Evolutionary conservation across 2,329 filamentous ascomycete species (phyloP).

Genomic region (Colletotrichum musicola): DNA sequence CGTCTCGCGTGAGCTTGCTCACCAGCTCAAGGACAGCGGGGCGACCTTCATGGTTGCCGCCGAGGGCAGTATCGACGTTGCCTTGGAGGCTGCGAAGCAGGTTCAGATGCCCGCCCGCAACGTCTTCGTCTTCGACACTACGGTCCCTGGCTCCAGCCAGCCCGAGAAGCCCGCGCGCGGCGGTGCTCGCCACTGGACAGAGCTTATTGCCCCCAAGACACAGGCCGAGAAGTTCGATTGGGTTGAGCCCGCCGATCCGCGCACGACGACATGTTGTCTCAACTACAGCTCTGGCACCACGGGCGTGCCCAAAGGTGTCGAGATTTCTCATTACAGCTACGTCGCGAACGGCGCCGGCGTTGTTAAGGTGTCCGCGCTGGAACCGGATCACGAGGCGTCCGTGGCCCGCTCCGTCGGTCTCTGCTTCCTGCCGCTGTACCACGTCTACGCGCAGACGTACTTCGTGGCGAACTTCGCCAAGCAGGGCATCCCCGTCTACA

Average conservation of each 20-base stretch:
- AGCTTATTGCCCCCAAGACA: slow-evolving; percentile 64
- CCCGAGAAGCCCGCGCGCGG: slow-evolving; percentile 37
- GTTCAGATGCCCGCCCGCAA: slow-evolving; percentile 65
- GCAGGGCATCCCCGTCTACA: slow-evolving; percentile 75
- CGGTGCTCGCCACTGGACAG: slow-evolving; percentile 73
- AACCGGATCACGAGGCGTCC: slow-evolving; percentile 62
- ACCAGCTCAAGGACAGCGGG: slow-evolving; percentile 79
- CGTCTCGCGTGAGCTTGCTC: slow-evolving; percentile 77
- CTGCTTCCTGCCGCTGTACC: slow-evolving; percentile 83
- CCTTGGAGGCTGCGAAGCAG: slow-evolving; percentile 73
- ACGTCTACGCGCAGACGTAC: slow-evolving; percentile 79
- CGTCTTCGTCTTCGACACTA: slow-evolving; percentile 76
- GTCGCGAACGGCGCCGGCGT: slow-evolving; percentile 77
- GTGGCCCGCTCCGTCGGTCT: slow-evolving; percentile 59
- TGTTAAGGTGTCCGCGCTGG: slow-evolving; percentile 58
- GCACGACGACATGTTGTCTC: slow-evolving; percentile 71
- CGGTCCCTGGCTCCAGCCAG: slow-evolving; percentile 50
- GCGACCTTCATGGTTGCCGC: slow-evolving; percentile 77
- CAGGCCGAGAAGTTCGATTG: slow-evolving; percentile 73
- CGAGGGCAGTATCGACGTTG: slow-evolving; percentile 69
- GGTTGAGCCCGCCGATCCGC: slow-evolving; percentile 66
- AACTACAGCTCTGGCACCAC: slow-evolving; percentile 88
- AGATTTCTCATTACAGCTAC: slow-evolving; percentile 83
- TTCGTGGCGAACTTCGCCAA: slow-evolving; percentile 72
- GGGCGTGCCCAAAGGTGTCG: slow-evolving; percentile 85